Evolutionary conservation across 192 early-diverging fungal species (phyloP).

Genomic region (Rhizophagus clarus): DNA sequence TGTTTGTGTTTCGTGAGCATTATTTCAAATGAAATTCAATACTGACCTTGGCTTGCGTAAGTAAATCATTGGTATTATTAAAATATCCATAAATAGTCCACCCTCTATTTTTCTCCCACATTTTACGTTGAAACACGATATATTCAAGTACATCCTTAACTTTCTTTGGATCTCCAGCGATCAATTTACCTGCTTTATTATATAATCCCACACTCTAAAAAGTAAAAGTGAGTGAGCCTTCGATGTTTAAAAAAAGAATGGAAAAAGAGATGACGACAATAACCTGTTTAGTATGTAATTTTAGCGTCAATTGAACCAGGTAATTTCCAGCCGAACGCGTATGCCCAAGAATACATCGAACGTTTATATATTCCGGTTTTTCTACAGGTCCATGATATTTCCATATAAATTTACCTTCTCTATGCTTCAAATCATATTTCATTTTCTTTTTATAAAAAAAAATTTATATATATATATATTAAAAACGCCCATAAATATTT

Average conservation of each 20-base stretch:
- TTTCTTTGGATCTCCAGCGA: slow-evolving; percentile 54
- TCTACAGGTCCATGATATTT: slow-evolving; percentile 56
- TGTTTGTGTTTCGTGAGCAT: too few relatives aligned
- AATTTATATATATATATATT: too few relatives aligned
- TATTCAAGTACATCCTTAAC: slow-evolving; percentile 64
- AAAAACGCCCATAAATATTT: neutral
- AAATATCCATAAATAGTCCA: slow-evolving; percentile 64
- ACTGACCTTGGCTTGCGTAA: too few relatives aligned
- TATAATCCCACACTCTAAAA: slow-evolving; percentile 54
- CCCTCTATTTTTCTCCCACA: slow-evolving; percentile 58
- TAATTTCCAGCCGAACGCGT: slow-evolving; percentile 46
- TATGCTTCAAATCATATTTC: neutral
- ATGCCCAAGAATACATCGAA: slow-evolving; percentile 51
- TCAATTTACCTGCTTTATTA: slow-evolving; percentile 49
- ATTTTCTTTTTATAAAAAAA: neutral
- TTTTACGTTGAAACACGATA: slow-evolving; percentile 66
- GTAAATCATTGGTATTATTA: too few relatives aligned
- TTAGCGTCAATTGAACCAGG: slow-evolving; percentile 65
- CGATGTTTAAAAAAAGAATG: neutral
- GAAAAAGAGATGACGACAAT: neutral
- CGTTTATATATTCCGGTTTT: slow-evolving; percentile 59
- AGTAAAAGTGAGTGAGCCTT: neutral
- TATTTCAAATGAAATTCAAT: too few relatives aligned
- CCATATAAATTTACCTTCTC: slow-evolving; percentile 50
- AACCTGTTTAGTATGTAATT: slow-evolving; percentile 67